Evolutionary conservation across 1,284 basidiomycete species (phyloP).

Genomic region (Irpex sp.): DNA sequence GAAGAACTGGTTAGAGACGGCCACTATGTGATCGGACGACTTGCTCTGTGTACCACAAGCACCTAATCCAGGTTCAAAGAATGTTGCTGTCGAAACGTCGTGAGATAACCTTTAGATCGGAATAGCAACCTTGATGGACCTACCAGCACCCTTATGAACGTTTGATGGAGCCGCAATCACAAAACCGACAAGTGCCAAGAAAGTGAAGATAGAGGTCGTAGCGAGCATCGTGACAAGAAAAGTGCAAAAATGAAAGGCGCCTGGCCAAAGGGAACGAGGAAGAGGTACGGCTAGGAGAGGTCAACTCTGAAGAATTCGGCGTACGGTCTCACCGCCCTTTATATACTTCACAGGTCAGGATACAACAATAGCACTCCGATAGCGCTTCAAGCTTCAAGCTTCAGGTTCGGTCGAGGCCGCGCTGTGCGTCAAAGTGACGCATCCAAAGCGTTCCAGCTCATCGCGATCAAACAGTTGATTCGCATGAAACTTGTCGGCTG

Average conservation of each 20-base stretch:
- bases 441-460: background rate
- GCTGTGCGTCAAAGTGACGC: background rate
- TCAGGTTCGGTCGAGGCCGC: too few relatives aligned
- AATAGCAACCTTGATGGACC: background rate
- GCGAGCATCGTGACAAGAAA: slow-evolving; percentile 5
- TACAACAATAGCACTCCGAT: too few relatives aligned
- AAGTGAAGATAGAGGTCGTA: slow-evolving; percentile 1
- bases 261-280: slow-evolving; percentile 2
- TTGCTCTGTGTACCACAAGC: background rate
- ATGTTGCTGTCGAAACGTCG: background rate
- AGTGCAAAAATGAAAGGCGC: slow-evolving; percentile 4
- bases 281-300: slow-evolving; percentile 6
- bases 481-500: background rate
- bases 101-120: too few relatives aligned
- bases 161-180: background rate
- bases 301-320: slow-evolving; percentile 7
- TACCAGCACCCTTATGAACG: slow-evolving; percentile 3
- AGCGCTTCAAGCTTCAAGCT: too few relatives aligned
- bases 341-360: background rate
- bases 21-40: slow-evolving; percentile 25
- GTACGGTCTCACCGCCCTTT: background rate
- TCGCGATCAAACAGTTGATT: background rate
- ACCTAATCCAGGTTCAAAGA: background rate
- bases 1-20: slow-evolving; percentile 26
- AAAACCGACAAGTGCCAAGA: slow-evolving; percentile 4